Conservation (phyloP, 306 rosid genomes). For the Fagus sylvatica region DNA sequence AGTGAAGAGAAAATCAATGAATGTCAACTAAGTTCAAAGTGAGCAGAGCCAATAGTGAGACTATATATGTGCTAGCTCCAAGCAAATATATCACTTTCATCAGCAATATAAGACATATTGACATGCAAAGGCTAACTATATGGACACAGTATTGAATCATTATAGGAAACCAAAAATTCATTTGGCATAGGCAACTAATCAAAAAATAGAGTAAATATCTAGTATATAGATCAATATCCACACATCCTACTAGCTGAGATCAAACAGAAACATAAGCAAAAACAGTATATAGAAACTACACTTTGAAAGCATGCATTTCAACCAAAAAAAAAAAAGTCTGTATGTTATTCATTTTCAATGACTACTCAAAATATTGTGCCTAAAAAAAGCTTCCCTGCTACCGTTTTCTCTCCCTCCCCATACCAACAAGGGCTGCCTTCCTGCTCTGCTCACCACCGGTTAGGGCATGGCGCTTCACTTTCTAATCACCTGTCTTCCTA, state of each 20-base stretch:
- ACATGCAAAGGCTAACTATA: not conserved
- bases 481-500: too few relatives aligned
- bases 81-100: not conserved
- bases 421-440: too few relatives aligned
- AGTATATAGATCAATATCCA: not conserved
- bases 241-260: not conserved
- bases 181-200: not conserved
- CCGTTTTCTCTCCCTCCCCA: too few relatives aligned
- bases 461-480: too few relatives aligned
- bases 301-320: too few relatives aligned
- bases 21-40: not conserved
- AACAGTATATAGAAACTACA: not conserved
- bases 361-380: too few relatives aligned
- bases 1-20: slow-evolving; percentile 4
- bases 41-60: slow-evolving; percentile 10
- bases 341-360: not conserved
- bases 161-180: not conserved
- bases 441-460: too few relatives aligned
- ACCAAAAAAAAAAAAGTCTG: not conserved
- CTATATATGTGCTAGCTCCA: not conserved
- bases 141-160: not conserved
- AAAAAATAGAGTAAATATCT: not conserved
- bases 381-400: too few relatives aligned
- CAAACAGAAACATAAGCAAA: not conserved
- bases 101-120: not conserved